Evolutionary conservation across 1,139 yeast species (phyloP).

Genomic region (Yamadazyma membranifaciens): DNA sequence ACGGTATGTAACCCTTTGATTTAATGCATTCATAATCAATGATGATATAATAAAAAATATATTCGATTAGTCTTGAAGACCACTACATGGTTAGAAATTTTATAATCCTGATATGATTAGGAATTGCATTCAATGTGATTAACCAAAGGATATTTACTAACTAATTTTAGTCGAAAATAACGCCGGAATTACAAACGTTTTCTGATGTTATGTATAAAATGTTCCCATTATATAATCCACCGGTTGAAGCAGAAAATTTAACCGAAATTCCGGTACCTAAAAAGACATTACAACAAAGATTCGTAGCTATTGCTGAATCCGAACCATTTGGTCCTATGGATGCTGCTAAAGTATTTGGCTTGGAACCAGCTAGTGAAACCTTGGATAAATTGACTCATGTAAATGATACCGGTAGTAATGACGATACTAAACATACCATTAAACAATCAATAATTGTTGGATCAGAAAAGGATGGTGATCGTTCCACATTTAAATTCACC

Average conservation of each 20-base stretch:
- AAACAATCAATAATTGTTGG: slow-evolving; percentile 46
- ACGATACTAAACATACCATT: slow-evolving; percentile 18
- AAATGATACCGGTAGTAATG: slow-evolving; percentile 29
- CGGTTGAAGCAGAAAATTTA: slow-evolving; percentile 58
- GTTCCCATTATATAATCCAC: slow-evolving; percentile 70
- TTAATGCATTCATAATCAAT: slow-evolving; percentile 7
- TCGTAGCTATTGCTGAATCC: slow-evolving; percentile 86
- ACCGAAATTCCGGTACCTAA: slow-evolving; percentile 95
- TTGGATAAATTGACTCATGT: slow-evolving; percentile 63
- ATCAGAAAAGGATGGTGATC: slow-evolving; percentile 53
- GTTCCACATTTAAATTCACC: slow-evolving; percentile 68
- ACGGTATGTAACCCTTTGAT: slow-evolving; percentile 48
- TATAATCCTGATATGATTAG: slow-evolving; percentile 16
- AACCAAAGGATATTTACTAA: slow-evolving; percentile 17
- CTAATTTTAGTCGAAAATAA: slow-evolving; percentile 36
- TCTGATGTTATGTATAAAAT: slow-evolving; percentile 65
- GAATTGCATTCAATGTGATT: background rate
- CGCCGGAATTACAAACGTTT: slow-evolving; percentile 54
- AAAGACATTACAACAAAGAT: slow-evolving; percentile 79
- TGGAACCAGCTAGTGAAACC: slow-evolving; percentile 83
- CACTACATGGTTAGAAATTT: slow-evolving; percentile 52
- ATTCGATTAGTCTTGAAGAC: slow-evolving; percentile 84
- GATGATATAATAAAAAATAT: slow-evolving; percentile 27
- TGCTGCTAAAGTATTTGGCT: slow-evolving; percentile 81
- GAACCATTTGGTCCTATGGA: slow-evolving; percentile 98